Conservation (phyloP, 345 rosid genomes). For the Viola odorata region DNA sequence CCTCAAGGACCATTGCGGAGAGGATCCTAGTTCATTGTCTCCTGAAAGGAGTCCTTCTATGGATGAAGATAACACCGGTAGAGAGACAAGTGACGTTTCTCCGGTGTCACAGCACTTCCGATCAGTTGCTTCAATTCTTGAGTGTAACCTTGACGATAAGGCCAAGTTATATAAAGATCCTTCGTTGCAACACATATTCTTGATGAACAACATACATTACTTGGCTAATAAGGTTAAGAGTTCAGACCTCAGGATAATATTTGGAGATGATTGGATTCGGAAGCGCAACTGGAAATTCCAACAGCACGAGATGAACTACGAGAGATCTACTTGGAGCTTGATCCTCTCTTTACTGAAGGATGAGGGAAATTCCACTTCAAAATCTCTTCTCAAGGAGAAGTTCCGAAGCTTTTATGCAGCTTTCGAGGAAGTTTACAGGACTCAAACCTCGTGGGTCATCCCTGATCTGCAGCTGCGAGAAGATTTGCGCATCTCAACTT, state of each 20-base stretch:
- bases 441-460: constrained; percentile 73
- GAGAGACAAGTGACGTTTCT: constrained; percentile 23
- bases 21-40: constrained; percentile 25
- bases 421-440: constrained; percentile 79
- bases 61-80: constrained; percentile 36
- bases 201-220: constrained; percentile 87
- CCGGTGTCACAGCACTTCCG: constrained; percentile 47
- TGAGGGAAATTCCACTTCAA: constrained; percentile 50
- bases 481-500: constrained; percentile 63
- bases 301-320: constrained; percentile 65
- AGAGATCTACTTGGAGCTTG: constrained; percentile 71
- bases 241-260: constrained; percentile 56
- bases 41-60: constrained; percentile 30
- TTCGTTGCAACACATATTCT: constrained; percentile 65
- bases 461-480: constrained; percentile 62
- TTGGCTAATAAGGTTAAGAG: constrained; percentile 71
- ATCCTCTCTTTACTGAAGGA: constrained; percentile 59
- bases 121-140: constrained; percentile 53
- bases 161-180: constrained; percentile 58
- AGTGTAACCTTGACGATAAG: constrained; percentile 58
- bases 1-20: constrained; percentile 42
- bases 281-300: constrained; percentile 77
- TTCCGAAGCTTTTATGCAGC: constrained; percentile 52
- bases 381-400: constrained; percentile 53
- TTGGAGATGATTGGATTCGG: constrained; percentile 73